These are phyloP conservation scores for Garcia nutans DNA, from an alignment of 345 rosid species.

Conservation along the genomic window DNA sequence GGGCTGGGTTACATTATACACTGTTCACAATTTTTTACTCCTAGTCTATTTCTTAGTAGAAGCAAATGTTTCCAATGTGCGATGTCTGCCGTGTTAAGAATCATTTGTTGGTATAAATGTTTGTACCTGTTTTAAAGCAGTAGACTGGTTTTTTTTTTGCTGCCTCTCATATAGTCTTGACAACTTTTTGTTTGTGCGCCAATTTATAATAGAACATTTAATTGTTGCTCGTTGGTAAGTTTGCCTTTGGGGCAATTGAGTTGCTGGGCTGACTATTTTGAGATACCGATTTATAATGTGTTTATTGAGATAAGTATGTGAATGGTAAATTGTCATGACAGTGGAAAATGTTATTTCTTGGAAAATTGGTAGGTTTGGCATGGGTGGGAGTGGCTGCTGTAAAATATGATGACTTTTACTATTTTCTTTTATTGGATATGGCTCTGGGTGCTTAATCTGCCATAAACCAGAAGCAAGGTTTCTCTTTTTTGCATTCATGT, in stretches of 20 bases:
- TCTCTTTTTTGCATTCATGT: background rate
- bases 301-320: background rate
- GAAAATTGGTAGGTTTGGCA: background rate
- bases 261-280: slow-evolving; percentile 1
- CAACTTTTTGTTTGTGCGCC: background rate
- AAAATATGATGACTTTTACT: background rate
- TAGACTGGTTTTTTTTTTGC: background rate
- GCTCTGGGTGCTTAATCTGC: slow-evolving; percentile 8
- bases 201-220: background rate
- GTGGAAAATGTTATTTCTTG: background rate
- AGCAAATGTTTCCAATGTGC: background rate
- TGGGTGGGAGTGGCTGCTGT: background rate
- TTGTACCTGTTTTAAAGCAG: background rate
- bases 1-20: background rate
- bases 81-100: background rate
- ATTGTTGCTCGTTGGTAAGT: background rate
- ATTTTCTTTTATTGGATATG: background rate
- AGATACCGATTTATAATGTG: background rate
- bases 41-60: background rate
- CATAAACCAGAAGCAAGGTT: background rate
- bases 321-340: background rate
- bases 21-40: background rate
- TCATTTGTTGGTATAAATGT: slow-evolving; percentile 1
- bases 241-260: background rate
- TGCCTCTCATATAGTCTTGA: background rate